Base-by-base conservation (phyloP, 768 basidiomycete genomes). In the Tricholoma saponaceum region DNA sequence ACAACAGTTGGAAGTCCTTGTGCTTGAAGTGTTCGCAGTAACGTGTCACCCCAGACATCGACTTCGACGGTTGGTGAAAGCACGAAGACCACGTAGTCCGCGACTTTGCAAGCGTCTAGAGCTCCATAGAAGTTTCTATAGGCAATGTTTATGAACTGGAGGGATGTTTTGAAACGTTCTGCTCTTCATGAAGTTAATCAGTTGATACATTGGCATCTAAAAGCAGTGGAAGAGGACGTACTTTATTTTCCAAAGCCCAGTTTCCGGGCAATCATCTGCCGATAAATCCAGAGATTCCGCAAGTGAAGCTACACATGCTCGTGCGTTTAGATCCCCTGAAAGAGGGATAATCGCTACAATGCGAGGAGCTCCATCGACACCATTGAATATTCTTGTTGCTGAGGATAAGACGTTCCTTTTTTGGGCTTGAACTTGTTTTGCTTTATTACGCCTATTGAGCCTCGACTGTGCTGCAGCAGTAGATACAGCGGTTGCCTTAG, bases 311-410 rank as follows among this genome's bases (percentile, higher is more conserved):
- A 87, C 81, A 4, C 83, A 79, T 54, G 69, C 74, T 51, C 71
- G 72, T 2, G 86, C 69, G 60, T 74, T 73, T 41, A 92, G 76
- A 63, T 90, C 90, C 23, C 78, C 76, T 23, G 86, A 86, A 7
- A 99, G 79, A 2, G 95, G 93, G 37, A 99, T 82, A 44, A 98
- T 82, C 0, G 92, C 87, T 10, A 98, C 88, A 39, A 98, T 87
- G 28, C 96, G 79, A 20, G 95, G 93, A 5, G 86, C 84, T 10
- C 86, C 87, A 62, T 91, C 87, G 4, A 82, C 80, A 20, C 90
- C 89, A 55, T 75, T 85, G 70, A 94, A 95, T 25, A 95, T 74
- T n/a, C 88, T 83, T 41, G 85, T 85, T 14, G 87, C 83, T 10
- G 86, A 83, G 43, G 90, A 72, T 51, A 94, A 70, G 3, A 83